A percentile compares a stretch with the other conserved stretches of the same genome.
These are phyloP conservation scores for Bauhinia variegata DNA, from an alignment of 306 rosid species.

Conservation along the genomic window DNA sequence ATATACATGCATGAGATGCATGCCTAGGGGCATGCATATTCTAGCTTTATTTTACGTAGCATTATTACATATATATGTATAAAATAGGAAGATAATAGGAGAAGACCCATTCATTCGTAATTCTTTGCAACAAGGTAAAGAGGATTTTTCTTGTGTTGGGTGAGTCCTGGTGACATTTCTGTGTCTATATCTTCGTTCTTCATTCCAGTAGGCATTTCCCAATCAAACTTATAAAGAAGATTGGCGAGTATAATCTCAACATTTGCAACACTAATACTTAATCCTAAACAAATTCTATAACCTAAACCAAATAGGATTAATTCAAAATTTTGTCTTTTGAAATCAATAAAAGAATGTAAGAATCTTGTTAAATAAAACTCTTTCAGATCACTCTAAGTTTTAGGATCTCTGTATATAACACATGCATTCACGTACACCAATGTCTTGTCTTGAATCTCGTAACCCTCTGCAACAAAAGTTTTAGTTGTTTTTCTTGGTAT, in stretches of 20 bases:
- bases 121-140: conserved; percentile 14
- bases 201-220: conserved; percentile 32
- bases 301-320: conserved; percentile 31
- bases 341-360: conserved; percentile 4
- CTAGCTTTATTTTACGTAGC: too few relatives aligned
- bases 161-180: conserved; percentile 11
- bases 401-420: conserved; percentile 29
- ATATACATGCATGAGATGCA: too few relatives aligned
- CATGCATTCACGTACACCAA: conserved; percentile 33
- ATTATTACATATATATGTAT: too few relatives aligned
- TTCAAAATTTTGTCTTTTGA: conserved; percentile 33
- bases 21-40: too few relatives aligned
- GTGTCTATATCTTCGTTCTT: conserved; percentile 18
- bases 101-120: too few relatives aligned
- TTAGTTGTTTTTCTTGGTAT: conserved; percentile 20
- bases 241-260: conserved; percentile 27
- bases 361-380: conserved; percentile 29
- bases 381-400: conserved; percentile 27
- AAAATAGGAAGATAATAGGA: too few relatives aligned
- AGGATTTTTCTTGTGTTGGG: conserved; percentile 33
- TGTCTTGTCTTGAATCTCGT: conserved; percentile 19
- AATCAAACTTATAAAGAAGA: conserved; percentile 33
- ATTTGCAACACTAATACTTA: not conserved
- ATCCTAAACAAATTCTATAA: conserved; percentile 33
- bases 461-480: conserved; percentile 14